Base-by-base conservation (phyloP, 2,329 filamentous ascomycete genomes). In the Gnomoniopsis sp. region DNA sequence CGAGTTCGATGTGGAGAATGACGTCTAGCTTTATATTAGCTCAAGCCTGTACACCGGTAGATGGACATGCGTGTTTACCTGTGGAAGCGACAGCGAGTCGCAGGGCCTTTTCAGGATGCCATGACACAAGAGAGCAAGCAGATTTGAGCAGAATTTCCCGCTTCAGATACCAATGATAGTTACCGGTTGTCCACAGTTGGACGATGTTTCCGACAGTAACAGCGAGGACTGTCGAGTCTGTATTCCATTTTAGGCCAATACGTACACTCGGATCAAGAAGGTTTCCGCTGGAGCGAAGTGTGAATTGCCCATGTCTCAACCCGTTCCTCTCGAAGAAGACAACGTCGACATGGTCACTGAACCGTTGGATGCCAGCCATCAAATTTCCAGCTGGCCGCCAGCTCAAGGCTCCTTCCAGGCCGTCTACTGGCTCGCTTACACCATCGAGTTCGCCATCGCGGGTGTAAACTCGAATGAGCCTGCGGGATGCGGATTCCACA, bases 111-210 rank as follows among this genome's bases (percentile, higher is more conserved):
- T 98, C 95, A 1, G 91, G 85, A 71, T 99, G 91, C 95, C 95
- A 99, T 1, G 77, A 70, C n/a, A 85, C 70, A 66, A 49, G 68
- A 53, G 43, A 72, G 11, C 55, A 66, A 3, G 67, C 65, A 14
- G 65, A 67, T 8, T 71, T 66, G 7, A 81, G 75, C 7, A 77
- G 74, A 7, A 97, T 79, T 70, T 97, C 92, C 71, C 96, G 92
- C 75, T 99, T 99, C 17, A 99, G 79, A 71, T 98, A 98, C 84
- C 95, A 99, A 70, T 98, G 91, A 66, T 99, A 99, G 71, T 99
- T 99, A 21, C 91, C 90, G 82, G 89, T 96, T 0, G 92, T 96
- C 95, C 95, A 99, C 1, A 99, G 77, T 69, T 99, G 95, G n/a
- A 95, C 77, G 57, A 85, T 82, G 63, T 92, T 84, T 34, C 79